Percentiles rank a stretch among this genome's conserved stretches.
Conservation (phyloP, 2,329 filamentous ascomycete species). For the Zarea fungicola region DNA sequence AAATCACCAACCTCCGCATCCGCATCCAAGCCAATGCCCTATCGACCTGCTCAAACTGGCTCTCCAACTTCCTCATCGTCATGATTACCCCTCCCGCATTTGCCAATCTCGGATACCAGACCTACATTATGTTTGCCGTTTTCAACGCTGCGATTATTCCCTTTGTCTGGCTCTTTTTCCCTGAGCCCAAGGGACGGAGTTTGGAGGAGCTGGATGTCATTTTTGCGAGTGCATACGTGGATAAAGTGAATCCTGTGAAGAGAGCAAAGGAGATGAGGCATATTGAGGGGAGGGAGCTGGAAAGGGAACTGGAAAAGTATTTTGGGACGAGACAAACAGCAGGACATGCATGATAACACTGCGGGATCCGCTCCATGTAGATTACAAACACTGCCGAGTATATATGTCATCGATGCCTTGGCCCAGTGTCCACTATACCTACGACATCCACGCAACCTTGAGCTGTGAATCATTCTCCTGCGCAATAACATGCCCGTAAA, state of each 20-base stretch:
- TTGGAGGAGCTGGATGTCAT: constrained; percentile 68
- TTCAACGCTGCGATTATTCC: constrained; percentile 46
- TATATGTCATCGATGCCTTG: no score
- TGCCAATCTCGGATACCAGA: constrained; percentile 45
- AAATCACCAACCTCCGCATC: constrained; percentile 55
- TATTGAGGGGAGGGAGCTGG: constrained; percentile 22
- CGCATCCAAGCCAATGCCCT: constrained; percentile 60
- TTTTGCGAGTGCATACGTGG: constrained; percentile 21
- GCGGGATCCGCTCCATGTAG: no score
- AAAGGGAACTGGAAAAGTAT: constrained; percentile 25
- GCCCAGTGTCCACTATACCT: background rate
- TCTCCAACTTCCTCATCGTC: constrained; percentile 60
- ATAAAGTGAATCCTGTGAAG: constrained; percentile 23
- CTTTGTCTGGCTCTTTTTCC: constrained; percentile 46
- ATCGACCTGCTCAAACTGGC: constrained; percentile 56
- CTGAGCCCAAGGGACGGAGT: constrained; percentile 48
- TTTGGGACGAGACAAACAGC: constrained; percentile 16
- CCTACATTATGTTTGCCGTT: constrained; percentile 46
- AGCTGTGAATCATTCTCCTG: constrained; percentile 12
- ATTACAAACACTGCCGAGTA: no score
- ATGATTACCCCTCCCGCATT: constrained; percentile 61
- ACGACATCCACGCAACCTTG: constrained; percentile 16
- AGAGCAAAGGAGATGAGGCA: constrained; percentile 23
- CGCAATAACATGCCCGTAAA: constrained; percentile 15
- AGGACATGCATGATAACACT: background rate